A percentile compares a stretch with the other conserved stretches of the same genome.
phyloP scores from a whole-genome alignment of 192 early-diverging fungal genomes.

The Chytriomyces sp. region DNA sequence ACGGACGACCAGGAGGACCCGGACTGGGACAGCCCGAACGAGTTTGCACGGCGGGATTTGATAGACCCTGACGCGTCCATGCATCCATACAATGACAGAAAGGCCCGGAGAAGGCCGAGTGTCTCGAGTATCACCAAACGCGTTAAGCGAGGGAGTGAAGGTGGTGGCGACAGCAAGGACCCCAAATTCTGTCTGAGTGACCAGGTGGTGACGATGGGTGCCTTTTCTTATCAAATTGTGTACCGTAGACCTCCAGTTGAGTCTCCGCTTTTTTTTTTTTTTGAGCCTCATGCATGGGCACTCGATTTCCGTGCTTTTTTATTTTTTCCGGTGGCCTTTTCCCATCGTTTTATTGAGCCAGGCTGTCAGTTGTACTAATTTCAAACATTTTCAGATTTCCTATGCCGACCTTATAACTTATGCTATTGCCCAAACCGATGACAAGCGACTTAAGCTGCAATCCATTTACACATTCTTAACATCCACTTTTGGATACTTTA shows the following conservation, averaged over 20 bases:
- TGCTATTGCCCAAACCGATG: constrained; percentile 28
- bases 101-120: neutral
- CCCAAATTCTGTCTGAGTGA: constrained; percentile 30
- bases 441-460: constrained; percentile 23
- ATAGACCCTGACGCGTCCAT: neutral
- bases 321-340: constrained; percentile 4
- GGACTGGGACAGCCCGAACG: neutral
- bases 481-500: constrained; percentile 41
- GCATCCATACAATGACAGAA: neutral
- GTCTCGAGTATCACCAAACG: neutral
- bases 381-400: constrained; percentile 19
- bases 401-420: constrained; percentile 41
- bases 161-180: constrained; percentile 6
- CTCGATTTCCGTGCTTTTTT: neutral
- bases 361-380: constrained; percentile 11
- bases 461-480: constrained; percentile 33
- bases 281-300: neutral
- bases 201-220: constrained; percentile 9
- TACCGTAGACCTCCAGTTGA: constrained; percentile 31
- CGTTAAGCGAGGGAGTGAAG: neutral
- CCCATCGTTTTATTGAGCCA: neutral
- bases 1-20: neutral
- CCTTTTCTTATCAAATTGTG: constrained; percentile 7
- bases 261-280: neutral
- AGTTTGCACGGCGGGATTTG: neutral